These are phyloP conservation scores for Ilyonectria mors-panacis DNA, from an alignment of 2,329 filamentous ascomycete species.

Conservation along the genomic window DNA sequence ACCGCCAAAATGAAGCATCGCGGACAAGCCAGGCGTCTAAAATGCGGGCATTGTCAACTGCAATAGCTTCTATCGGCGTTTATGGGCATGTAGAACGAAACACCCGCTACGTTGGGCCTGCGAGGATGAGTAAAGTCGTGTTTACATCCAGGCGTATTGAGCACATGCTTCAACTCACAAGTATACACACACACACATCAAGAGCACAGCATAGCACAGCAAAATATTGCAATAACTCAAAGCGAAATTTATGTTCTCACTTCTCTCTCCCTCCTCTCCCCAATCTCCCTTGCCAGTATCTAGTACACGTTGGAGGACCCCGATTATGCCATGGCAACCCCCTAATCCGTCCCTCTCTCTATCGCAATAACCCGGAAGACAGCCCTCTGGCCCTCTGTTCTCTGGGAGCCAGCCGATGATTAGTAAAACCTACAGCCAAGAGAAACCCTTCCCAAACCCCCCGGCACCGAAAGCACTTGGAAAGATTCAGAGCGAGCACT, in stretches of 20 bases:
- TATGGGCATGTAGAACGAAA: not conserved
- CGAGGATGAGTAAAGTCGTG: too few species aligned
- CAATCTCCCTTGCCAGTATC: constrained; percentile 38
- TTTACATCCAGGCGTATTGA: too few species aligned
- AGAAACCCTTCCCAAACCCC: constrained; percentile 24
- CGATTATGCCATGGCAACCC: constrained; percentile 32
- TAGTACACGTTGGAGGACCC: constrained; percentile 45
- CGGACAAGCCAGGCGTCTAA: too few species aligned
- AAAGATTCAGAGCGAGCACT: constrained; percentile 29
- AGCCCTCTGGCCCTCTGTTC: constrained; percentile 20
- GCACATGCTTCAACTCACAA: too few species aligned
- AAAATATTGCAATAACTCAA: constrained; percentile 18
- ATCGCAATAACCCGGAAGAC: constrained; percentile 35
- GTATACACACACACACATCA: not conserved
- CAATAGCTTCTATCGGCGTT: too few species aligned
- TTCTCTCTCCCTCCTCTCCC: constrained; percentile 18
- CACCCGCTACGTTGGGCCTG: not conserved
- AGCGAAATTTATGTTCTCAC: constrained; percentile 30
- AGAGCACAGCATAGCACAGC: not conserved
- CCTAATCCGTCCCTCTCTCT: constrained; percentile 31
- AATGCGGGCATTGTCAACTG: too few species aligned
- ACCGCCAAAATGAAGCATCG: too few species aligned
- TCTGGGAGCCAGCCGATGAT: constrained; percentile 35
- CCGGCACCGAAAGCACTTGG: constrained; percentile 20
- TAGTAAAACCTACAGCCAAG: constrained; percentile 40